A percentile compares a stretch with the other conserved stretches of the same genome.
Conservation (phyloP, 2,329 filamentous ascomycete species). For the Pseudocercospora cruenta region DNA sequence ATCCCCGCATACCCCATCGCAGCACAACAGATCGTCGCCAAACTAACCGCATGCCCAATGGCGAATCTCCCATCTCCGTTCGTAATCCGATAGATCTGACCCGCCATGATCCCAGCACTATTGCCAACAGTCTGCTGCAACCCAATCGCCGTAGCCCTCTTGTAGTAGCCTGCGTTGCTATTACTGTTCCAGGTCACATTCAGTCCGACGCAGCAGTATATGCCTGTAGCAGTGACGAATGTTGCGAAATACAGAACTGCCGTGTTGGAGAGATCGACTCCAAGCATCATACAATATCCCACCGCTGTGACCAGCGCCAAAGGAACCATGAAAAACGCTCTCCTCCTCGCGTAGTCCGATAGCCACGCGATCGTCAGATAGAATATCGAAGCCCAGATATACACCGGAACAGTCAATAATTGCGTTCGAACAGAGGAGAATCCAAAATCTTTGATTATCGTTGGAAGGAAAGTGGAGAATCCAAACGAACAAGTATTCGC, state of each 20-base stretch:
- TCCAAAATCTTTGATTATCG: slow-evolving; percentile 41
- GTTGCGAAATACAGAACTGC: slow-evolving; percentile 25
- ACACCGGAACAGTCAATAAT: slow-evolving; percentile 10
- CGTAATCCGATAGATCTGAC: slow-evolving; percentile 35
- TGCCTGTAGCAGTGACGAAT: slow-evolving; percentile 1
- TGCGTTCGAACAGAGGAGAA: slow-evolving; percentile 2
- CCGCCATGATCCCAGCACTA: slow-evolving; percentile 71
- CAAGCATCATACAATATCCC: slow-evolving; percentile 16
- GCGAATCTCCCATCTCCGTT: slow-evolving; percentile 13
- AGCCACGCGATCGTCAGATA: slow-evolving; percentile 17
- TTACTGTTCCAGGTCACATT: slow-evolving; percentile 52
- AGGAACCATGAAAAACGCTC: slow-evolving; percentile 18
- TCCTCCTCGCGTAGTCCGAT: slow-evolving; percentile 12
- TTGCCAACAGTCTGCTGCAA: slow-evolving; percentile 73
- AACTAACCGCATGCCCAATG: slow-evolving; percentile 16
- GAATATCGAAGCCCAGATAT: slow-evolving; percentile 14
- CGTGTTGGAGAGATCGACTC: slow-evolving; percentile 10
- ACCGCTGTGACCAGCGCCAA: slow-evolving; percentile 10
- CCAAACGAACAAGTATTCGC: slow-evolving; percentile 39
- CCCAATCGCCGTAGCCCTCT: slow-evolving; percentile 71
- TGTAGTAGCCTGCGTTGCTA: slow-evolving; percentile 74
- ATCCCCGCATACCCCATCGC: slow-evolving; percentile 10
- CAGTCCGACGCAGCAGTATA: slow-evolving; percentile 8
- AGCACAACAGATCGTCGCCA: slow-evolving; percentile 12
- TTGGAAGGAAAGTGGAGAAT: slow-evolving; percentile 41